These are phyloP conservation scores for Hypholoma sublateritium DNA, from an alignment of 768 basidiomycete genomes.

Conservation along the genomic window DNA sequence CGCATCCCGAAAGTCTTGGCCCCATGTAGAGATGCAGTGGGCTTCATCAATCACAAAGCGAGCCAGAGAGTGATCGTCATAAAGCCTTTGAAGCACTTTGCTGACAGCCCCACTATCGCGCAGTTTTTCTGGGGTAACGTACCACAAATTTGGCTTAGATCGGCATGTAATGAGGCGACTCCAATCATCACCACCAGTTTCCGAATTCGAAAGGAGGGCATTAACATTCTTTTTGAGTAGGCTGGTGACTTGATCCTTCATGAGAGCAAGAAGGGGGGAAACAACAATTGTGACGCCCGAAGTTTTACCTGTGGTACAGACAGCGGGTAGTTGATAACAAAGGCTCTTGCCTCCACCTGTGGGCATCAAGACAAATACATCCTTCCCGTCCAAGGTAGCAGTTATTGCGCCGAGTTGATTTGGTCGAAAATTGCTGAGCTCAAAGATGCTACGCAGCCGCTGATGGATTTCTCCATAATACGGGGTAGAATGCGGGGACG, in stretches of 20 bases:
- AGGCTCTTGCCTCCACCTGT: slow-evolving; percentile 93
- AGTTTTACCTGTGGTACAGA: slow-evolving; percentile 70
- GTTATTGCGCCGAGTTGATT: slow-evolving; percentile 89
- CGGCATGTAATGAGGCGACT: slow-evolving; percentile 41
- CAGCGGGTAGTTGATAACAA: slow-evolving; percentile 88
- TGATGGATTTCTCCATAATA: slow-evolving; percentile 52
- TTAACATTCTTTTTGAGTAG: slow-evolving; percentile 65
- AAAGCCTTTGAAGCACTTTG: slow-evolving; percentile 55
- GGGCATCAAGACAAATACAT: slow-evolving; percentile 95
- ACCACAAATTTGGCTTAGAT: slow-evolving; percentile 68
- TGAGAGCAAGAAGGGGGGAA: slow-evolving; percentile 85
- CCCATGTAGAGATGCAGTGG: slow-evolving; percentile 94
- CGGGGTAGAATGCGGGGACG: slow-evolving; percentile 9
- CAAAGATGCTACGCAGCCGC: slow-evolving; percentile 60
- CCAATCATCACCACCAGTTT: slow-evolving; percentile 40
- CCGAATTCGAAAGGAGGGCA: slow-evolving; percentile 69
- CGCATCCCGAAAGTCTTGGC: slow-evolving; percentile 86
- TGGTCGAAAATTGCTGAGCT: slow-evolving; percentile 63
- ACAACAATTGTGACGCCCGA: slow-evolving; percentile 87
- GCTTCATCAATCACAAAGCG: slow-evolving; percentile 97
- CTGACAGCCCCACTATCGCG: slow-evolving; percentile 58
- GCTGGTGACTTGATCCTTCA: slow-evolving; percentile 82
- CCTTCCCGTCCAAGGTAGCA: slow-evolving; percentile 74
- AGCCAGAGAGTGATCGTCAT: slow-evolving; percentile 60
- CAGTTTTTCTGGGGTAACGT: slow-evolving; percentile 91